Base-by-base conservation (phyloP, 768 basidiomycete species). In the Holtermanniella nyarrowii region DNA sequence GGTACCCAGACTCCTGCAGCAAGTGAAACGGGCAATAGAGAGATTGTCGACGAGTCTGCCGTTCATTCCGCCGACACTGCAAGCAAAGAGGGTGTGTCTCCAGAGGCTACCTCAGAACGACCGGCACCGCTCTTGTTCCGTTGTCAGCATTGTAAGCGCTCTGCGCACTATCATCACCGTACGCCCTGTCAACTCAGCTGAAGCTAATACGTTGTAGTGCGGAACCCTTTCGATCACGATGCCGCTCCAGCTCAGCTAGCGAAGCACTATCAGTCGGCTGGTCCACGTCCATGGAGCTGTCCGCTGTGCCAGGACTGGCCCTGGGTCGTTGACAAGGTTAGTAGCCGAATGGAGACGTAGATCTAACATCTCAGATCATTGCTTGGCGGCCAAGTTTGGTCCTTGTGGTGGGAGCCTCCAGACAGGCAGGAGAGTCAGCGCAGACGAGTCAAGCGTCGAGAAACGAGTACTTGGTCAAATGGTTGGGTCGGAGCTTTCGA, bases 381-480 rank as follows among this genome's bases (percentile, higher is more conserved):
- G 91, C 89, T 1, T 95, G 91, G 91, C 78, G 89, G 24, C 84
- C 87, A 3, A 84, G 80, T 62, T 86, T 88, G 22, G 70, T 77
- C 0, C 76, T 77, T 54, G 84, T 80, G 16, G 68, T 76, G 5
- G 84, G 87, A 62, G 74, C 79, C 2, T 53, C 73, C 22, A 71
- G 60, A 24, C 62, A 73, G 5, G 46, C 58, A 5, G 75, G 74
- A 44, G 73, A 77, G 48, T 60, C 72, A 2, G 74, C 78, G 0
- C 72, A 80, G 56, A 76, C 76, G 67, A 89, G 82, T 66, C 67
- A 74, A 22, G 60, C 74, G 26, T 76, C 91, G 14, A 87, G 86
- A n/a, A 75, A 91, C 42, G 88, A 93, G 70, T 96, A 96, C 67
- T 80, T 96, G 12, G 81, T 96, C 50, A 96, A 96, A 69, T 96